Evolutionary conservation across 164 flowering plant species (phyloP).

Genomic region (Annona squamosa): DNA sequence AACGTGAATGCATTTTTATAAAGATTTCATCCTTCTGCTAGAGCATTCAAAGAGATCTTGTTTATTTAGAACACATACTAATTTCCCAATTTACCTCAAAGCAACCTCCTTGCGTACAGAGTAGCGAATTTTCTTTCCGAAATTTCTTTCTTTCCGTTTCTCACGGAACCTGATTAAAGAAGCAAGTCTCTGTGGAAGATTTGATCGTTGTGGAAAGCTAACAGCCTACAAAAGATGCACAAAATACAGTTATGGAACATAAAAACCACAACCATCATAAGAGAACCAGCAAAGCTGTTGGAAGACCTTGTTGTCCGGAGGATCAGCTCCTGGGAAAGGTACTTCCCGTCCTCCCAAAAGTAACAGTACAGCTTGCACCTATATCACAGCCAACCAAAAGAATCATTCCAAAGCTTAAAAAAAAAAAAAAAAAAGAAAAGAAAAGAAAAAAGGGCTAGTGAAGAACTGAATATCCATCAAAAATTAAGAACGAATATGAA

Average conservation of each 20-base stretch:
- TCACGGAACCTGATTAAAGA: slow-evolving; percentile 64
- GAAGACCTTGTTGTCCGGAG: slow-evolving; percentile 6
- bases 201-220: slow-evolving; percentile 38
- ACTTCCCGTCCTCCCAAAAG: slow-evolving; percentile 13
- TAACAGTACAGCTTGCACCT: slow-evolving; percentile 18
- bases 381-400: not conserved
- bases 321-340: slow-evolving; percentile 4
- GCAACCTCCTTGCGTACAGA: slow-evolving; percentile 78
- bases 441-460: too few relatives aligned
- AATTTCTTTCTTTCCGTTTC: slow-evolving; percentile 75
- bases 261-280: not conserved
- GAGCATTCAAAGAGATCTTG: not conserved
- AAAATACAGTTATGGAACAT: not conserved
- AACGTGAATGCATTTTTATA: not conserved
- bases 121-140: slow-evolving; percentile 79
- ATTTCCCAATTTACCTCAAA: slow-evolving; percentile 35
- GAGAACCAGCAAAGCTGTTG: not conserved
- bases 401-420: not conserved
- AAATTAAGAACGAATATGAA: too few relatives aligned
- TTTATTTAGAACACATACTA: not conserved
- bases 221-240: slow-evolving; percentile 24
- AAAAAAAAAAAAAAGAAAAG: too few relatives aligned
- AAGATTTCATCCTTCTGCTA: not conserved
- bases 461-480: too few relatives aligned
- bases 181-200: slow-evolving; percentile 58